Evolutionary conservation across 129 eudicot genomes (phyloP).

Genomic region (Logfia minima): DNA sequence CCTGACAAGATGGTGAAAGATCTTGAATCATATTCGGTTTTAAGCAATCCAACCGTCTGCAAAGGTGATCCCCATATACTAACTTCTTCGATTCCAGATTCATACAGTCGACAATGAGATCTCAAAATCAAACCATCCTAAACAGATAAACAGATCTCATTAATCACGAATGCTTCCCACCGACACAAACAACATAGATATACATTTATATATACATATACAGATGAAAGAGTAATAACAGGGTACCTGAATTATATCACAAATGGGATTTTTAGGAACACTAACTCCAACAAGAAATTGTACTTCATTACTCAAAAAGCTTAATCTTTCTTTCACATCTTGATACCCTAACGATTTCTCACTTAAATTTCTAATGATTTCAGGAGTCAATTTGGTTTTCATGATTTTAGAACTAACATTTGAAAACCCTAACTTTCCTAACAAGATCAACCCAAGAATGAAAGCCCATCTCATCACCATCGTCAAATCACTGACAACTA

Average conservation of each 20-base stretch:
- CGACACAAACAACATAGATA: neutral
- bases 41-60: conserved; percentile 75
- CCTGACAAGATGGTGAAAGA: conserved; percentile 65
- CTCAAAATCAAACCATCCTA: conserved; percentile 72
- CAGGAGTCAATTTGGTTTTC: conserved; percentile 39
- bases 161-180: conserved; percentile 1
- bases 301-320: conserved; percentile 42
- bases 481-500: conserved; percentile 10
- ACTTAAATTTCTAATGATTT: conserved; percentile 45
- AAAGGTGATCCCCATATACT: conserved; percentile 91
- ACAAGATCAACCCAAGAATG: conserved; percentile 39
- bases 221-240: neutral
- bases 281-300: conserved; percentile 33
- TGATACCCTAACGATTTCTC: conserved; percentile 39
- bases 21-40: conserved; percentile 53
- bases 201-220: neutral
- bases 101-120: conserved; percentile 52
- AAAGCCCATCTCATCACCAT: conserved; percentile 34
- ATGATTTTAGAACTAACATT: conserved; percentile 35
- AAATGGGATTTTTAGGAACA: conserved; percentile 40
- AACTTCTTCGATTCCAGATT: conserved; percentile 62
- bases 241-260: conserved; percentile 67
- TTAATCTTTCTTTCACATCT: conserved; percentile 45
- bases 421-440: conserved; percentile 45
- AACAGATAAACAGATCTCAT: conserved; percentile 6